Base-by-base conservation (phyloP, 2,329 filamentous ascomycete genomes). In the Onygenales sp. region DNA sequence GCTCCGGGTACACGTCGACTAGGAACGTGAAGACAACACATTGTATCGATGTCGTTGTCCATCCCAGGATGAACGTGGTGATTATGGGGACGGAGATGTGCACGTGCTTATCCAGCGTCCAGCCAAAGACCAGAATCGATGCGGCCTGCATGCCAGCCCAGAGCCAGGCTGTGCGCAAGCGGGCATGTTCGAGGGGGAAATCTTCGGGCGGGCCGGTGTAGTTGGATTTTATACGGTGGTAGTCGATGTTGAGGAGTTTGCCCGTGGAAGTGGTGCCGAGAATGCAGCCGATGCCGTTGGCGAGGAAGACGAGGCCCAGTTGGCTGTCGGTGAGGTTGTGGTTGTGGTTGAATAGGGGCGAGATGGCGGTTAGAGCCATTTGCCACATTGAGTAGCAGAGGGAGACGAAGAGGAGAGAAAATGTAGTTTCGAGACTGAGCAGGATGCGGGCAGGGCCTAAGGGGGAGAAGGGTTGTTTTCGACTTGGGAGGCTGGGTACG, bases 331-430 rank as follows among this genome's bases (percentile, higher is more conserved):
- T 62, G 1, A 78, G 65, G 7, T 66, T 65, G 54, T 80, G 80
- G 3, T 58, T 60, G 0, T 60, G 55, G 36, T 74, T 59, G 58
- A 80, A 78, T 0, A 80, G 67, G 0, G 71, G 71, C 0, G 78
- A 77, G 70, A 78, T 76, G 38, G 73, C 74, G 0, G 78, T 78
- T 54, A 79, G 78, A 58, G 71, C 75, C 75, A 80, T 79, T 53
- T 79, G 76, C 75, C 76, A 81, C 7, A 78, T 73, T 0, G 76
- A 70, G 54, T 80, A 81, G 62, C 78, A 75, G 2, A 79, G 60
- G 0, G 73, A 74, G 3, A 78, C 67, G 50, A 76, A 80, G 13
- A 74, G 3, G 33, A 79, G 72, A 5, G 77, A 71, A 0, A 71
- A 69, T 0, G 71, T 65, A 0, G 75, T 72, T 1, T 72, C 65